These are phyloP conservation scores for Lodderomyces beijingensis DNA, from an alignment of 1,139 yeast species.

Conservation along the genomic window DNA sequence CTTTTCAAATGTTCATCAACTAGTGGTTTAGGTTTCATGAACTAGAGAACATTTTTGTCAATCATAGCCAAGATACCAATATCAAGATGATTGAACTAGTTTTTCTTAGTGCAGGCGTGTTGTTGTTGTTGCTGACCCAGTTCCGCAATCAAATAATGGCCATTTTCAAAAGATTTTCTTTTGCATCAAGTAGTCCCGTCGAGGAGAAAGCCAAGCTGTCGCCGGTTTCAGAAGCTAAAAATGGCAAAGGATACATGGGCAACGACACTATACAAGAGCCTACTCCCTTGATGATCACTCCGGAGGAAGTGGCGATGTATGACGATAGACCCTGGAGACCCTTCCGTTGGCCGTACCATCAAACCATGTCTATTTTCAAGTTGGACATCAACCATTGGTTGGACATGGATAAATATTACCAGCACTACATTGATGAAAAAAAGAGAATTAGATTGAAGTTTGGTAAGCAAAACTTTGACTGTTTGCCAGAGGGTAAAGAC, in stretches of 20 bases:
- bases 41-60: too few species aligned
- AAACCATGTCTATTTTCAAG: slow-evolving; percentile 71
- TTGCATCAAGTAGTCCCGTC: neutral
- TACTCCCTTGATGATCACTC: slow-evolving; percentile 59
- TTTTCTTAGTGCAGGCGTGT: neutral
- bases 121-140: neutral
- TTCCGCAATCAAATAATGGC: neutral
- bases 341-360: slow-evolving; percentile 76
- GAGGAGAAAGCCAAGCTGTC: slow-evolving; percentile 3
- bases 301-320: slow-evolving; percentile 59
- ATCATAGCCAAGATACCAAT: too few species aligned
- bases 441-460: slow-evolving; percentile 52
- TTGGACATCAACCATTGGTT: slow-evolving; percentile 72
- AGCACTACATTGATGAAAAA: slow-evolving; percentile 62
- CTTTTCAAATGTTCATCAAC: too few species aligned
- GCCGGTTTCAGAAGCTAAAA: too few species aligned
- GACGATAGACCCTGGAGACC: slow-evolving; percentile 83
- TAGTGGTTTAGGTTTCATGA: too few species aligned
- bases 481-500: slow-evolving; percentile 65
- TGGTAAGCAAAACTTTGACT: slow-evolving; percentile 60
- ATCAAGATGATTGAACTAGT: too few species aligned
- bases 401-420: slow-evolving; percentile 73
- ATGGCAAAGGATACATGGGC: too few species aligned
- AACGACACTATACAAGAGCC: slow-evolving; percentile 38
- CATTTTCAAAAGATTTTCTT: neutral